phyloP scores from a whole-genome alignment of 2,329 filamentous ascomycete genomes.

The Trichoderma lentiforme region DNA sequence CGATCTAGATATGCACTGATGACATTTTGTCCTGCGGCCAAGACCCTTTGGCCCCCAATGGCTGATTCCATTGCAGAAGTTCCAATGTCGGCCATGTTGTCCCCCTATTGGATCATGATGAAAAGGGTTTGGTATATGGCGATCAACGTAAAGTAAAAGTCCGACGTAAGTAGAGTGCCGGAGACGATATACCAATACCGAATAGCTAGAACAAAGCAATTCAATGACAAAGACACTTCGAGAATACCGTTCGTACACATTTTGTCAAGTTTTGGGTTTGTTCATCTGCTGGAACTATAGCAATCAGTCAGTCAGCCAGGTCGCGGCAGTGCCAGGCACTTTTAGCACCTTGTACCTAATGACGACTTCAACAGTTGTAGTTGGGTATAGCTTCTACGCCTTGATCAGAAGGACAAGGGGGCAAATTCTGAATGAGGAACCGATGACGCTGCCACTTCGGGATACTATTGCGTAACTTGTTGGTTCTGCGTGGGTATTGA shows the following conservation, averaged over 20 bases:
- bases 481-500: not conserved
- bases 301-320: not conserved
- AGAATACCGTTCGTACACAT: not conserved
- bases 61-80: constrained; percentile 15
- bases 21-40: constrained; percentile 21
- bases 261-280: not conserved
- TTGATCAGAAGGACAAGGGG: not conserved
- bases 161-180: not conserved
- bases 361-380: not conserved
- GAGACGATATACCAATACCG: not conserved
- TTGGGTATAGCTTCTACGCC: not conserved
- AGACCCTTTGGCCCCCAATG: constrained; percentile 1
- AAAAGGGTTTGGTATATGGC: not conserved
- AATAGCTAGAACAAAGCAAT: not conserved
- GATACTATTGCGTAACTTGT: not conserved
- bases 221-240: not conserved
- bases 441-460: not conserved
- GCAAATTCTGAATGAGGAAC: not conserved
- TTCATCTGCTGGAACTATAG: not conserved
- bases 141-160: not conserved
- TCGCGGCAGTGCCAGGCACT: not conserved
- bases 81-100: constrained; percentile 14
- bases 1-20: constrained; percentile 13
- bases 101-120: not conserved
- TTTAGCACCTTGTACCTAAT: not conserved